These are phyloP conservation scores for Xylaria sp. DNA, from an alignment of 2,329 filamentous ascomycete species.

Conservation along the genomic window DNA sequence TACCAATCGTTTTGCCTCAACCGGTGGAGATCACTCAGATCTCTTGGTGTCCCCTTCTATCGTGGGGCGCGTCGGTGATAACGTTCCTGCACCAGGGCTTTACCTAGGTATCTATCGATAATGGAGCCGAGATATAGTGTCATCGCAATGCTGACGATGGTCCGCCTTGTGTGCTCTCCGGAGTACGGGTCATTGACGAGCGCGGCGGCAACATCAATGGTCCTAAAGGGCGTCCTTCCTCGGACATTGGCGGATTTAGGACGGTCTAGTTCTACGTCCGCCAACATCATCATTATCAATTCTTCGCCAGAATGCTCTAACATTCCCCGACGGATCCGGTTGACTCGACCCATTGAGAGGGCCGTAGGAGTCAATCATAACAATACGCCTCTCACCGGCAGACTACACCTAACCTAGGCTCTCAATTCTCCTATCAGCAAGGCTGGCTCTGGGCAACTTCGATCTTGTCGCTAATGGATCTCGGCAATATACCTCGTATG, in stretches of 20 bases:
- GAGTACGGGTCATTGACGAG: neutral
- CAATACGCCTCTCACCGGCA: no score
- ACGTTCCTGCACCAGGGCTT: neutral
- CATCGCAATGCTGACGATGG: constrained; percentile 20
- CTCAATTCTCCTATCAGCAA: no score
- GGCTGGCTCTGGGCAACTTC: no score
- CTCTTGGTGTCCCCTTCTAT: neutral
- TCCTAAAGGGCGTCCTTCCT: constrained; percentile 2
- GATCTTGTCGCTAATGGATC: no score
- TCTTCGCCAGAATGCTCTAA: constrained; percentile 3
- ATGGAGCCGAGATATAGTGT: neutral
- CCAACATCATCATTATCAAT: constrained; percentile 3
- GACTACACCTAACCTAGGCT: no score
- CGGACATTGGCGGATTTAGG: constrained; percentile 28
- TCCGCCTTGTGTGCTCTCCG: constrained; percentile 16
- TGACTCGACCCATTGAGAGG: neutral
- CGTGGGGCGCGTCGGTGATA: constrained; percentile 2
- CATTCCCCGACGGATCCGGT: constrained; percentile 25
- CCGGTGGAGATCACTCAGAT: constrained; percentile 21
- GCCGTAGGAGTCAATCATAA: neutral
- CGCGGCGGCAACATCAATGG: constrained; percentile 8
- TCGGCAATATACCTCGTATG: no score
- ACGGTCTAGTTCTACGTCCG: neutral
- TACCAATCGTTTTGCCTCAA: constrained; percentile 18
- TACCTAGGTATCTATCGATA: neutral